Conservation (phyloP, 345 rosid species). For the Eucalyptus guilfoylei region DNA sequence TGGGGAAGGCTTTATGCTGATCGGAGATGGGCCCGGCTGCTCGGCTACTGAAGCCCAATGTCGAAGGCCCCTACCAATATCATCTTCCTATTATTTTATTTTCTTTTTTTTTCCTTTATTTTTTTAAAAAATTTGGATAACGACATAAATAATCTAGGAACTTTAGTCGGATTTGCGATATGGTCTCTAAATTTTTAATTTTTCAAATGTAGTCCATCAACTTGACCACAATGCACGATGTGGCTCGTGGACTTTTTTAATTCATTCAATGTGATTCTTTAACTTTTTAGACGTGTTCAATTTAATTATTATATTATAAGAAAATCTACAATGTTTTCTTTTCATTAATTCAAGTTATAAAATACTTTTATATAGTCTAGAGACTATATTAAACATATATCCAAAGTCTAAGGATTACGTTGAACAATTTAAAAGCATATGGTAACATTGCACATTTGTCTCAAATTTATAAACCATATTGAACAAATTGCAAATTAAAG, state of each 20-base stretch:
- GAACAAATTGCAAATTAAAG: too few species aligned
- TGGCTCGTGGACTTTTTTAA: fast-evolving
- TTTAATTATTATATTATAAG: too few species aligned
- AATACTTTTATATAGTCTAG: too few species aligned
- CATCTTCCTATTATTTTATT: background rate
- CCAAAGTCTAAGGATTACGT: too few species aligned
- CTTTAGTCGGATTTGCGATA: fast-evolving
- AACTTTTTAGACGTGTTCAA: fast-evolving
- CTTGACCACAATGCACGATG: background rate
- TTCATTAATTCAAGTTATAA: too few species aligned
- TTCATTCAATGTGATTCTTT: fast-evolving
- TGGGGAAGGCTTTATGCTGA: background rate
- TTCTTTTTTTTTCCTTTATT: background rate
- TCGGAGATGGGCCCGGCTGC: background rate
- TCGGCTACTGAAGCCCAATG: background rate
- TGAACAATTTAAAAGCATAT: too few species aligned
- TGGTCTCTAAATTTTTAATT: too few species aligned
- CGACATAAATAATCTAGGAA: too few species aligned
- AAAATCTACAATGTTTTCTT: fast-evolving
- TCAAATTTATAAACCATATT: fast-evolving
- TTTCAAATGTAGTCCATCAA: too few species aligned
- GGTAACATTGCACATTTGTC: background rate
- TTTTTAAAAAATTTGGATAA: too few species aligned
- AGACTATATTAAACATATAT: fast-evolving
- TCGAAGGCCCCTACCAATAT: background rate